phyloP scores from a whole-genome alignment of 805 yeast genomes.

The Metschnikowia hibisci region DNA sequence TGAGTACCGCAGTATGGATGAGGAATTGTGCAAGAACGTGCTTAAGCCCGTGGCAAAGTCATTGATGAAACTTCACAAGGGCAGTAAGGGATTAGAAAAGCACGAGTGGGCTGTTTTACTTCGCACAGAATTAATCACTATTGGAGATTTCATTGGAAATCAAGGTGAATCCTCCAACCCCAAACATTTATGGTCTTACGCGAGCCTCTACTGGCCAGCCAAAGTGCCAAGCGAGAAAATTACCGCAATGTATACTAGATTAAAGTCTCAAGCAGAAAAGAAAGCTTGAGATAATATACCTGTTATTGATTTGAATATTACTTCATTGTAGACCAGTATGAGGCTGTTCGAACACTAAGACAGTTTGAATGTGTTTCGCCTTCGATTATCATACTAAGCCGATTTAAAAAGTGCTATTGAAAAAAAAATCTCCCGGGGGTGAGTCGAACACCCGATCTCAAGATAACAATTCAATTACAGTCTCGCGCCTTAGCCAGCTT shows the following conservation, averaged over 20 bases:
- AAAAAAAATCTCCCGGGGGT: slow-evolving; percentile 38
- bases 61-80: slow-evolving; percentile 61
- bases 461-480: slow-evolving; percentile 37
- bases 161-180: slow-evolving; percentile 32
- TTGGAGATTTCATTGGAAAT: slow-evolving; percentile 63
- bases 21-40: slow-evolving; percentile 54
- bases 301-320: not conserved
- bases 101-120: slow-evolving; percentile 73
- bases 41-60: slow-evolving; percentile 68
- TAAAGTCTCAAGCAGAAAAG: slow-evolving; percentile 30
- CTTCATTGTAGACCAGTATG: too few species aligned
- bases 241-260: slow-evolving; percentile 69
- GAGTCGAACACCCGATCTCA: slow-evolving; percentile 46
- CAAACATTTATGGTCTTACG: slow-evolving; percentile 80
- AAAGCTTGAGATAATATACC: slow-evolving; percentile 4
- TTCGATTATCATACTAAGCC: too few species aligned
- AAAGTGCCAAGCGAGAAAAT: slow-evolving; percentile 72
- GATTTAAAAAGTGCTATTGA: too few species aligned
- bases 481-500: slow-evolving; percentile 45
- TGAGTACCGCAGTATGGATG: slow-evolving; percentile 80
- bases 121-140: slow-evolving; percentile 60
- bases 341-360: too few species aligned
- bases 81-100: slow-evolving; percentile 68
- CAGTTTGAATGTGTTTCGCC: too few species aligned
- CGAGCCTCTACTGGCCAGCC: slow-evolving; percentile 84